Evolutionary conservation across 768 basidiomycete genomes (phyloP).

Genomic region (Lactarius quietus): DNA sequence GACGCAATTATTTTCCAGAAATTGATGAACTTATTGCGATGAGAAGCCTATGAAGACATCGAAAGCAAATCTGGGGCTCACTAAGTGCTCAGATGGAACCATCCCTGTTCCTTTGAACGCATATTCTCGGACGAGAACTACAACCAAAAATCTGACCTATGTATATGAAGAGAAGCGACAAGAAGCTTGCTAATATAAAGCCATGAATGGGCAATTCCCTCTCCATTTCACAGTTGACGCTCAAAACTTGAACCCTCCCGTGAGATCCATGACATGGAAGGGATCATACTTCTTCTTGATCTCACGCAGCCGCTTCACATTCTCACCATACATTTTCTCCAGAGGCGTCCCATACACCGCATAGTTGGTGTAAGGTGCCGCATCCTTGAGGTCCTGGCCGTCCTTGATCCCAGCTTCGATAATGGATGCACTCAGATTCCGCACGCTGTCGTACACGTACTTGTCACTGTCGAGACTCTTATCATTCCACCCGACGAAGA

Average conservation of each 20-base stretch:
- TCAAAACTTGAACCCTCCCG: slow-evolving; percentile 54
- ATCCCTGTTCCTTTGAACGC: background rate
- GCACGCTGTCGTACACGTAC: slow-evolving; percentile 39
- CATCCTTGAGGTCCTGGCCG: slow-evolving; percentile 39
- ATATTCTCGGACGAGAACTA: background rate
- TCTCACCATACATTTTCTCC: slow-evolving; percentile 47
- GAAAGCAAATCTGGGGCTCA: too few relatives aligned
- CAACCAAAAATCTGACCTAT: background rate
- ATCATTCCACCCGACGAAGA: slow-evolving; percentile 42
- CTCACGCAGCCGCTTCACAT: slow-evolving; percentile 39
- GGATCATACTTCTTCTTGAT: slow-evolving; percentile 54
- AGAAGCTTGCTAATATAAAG: background rate
- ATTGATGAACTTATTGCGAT: too few relatives aligned
- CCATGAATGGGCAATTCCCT: background rate
- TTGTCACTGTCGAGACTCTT: slow-evolving; percentile 43
- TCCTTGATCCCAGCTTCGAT: slow-evolving; percentile 37
- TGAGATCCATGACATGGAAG: slow-evolving; percentile 55
- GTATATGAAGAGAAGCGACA: background rate
- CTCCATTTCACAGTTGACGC: background rate
- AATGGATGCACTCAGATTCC: slow-evolving; percentile 39
- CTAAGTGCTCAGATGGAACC: too few relatives aligned
- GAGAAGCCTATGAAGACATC: too few relatives aligned
- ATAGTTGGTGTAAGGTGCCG: slow-evolving; percentile 56
- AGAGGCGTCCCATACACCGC: slow-evolving; percentile 50
- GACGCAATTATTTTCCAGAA: too few relatives aligned